Base-by-base conservation (phyloP, 352 stramenopile species). In the Phytophthora quininea region DNA sequence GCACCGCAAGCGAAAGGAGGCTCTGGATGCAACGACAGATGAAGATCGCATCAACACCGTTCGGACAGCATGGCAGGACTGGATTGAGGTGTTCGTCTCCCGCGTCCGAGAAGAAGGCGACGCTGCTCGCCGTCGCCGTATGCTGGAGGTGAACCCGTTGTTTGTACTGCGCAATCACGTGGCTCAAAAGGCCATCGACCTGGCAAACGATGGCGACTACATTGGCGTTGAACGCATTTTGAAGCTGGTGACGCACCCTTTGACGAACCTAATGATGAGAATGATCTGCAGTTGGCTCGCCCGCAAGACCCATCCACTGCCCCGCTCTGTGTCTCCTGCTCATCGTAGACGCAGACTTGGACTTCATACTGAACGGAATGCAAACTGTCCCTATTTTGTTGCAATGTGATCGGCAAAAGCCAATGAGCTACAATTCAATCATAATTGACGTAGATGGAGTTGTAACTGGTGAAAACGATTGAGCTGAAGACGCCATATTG, bases 161-260 rank as follows among this genome's bases (percentile, higher is more conserved):
- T 97, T 91, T 58, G 81, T 97, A 7, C 67, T 97, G 27, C 88
- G 91, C 43, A 97, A 97, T 71, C 90, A 96, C 54, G 85, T 96
- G n/a, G 88, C 84, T 35, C 92, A 98, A 73, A 79, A 77, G 45
- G 89, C 88, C 10, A 97, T 98, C 27, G 86, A 96, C 19, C 79
- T 79, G 27, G 92, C 91, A 1, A 67, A 86, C 15, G 74, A 79
- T 29, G 86, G 89, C 4, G 79, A 97, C 48, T 90, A 86, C 57
- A 66, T 80, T 8, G 54, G 67, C 15, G 85, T 97, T 19, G 67
- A 82, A 35, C 81, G 88, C 51, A 89, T 96, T 58, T 76, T 95
- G 29, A 47, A 89, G n/a, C 54, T 96, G 14, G 35, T 96, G 33
- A 88, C 71, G 19, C 69, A 87, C 48, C 88, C 88, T 38, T 93